Evolutionary conservation across 1,139 yeast species (phyloP).

Genomic region (Geotrichum australiense): DNA sequence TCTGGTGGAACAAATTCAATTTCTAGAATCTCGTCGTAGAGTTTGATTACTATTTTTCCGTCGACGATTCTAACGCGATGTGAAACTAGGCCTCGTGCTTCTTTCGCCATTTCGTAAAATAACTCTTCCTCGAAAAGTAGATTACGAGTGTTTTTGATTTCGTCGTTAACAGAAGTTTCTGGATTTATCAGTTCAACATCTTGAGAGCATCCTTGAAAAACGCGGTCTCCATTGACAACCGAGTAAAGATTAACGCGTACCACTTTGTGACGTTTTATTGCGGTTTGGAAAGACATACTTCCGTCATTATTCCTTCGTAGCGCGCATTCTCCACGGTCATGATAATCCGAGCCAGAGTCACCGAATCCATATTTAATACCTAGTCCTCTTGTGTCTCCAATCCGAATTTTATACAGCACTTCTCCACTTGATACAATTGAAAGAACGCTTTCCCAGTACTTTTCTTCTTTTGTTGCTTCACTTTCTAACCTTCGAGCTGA

Average conservation of each 20-base stretch:
- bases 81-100: constrained; percentile 65
- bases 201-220: constrained; percentile 23
- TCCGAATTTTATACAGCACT: constrained; percentile 62
- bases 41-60: constrained; percentile 56
- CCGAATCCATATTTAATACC: constrained; percentile 88
- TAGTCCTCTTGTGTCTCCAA: constrained; percentile 45
- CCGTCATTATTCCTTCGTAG: constrained; percentile 40
- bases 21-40: constrained; percentile 62
- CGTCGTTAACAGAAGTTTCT: constrained; percentile 24
- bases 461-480: constrained; percentile 56
- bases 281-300: constrained; percentile 30
- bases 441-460: constrained; percentile 64
- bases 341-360: constrained; percentile 76
- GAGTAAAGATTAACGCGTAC: constrained; percentile 37
- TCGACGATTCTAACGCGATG: constrained; percentile 64
- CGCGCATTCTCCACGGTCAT: constrained; percentile 69
- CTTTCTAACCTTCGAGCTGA: constrained; percentile 48
- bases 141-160: constrained; percentile 43
- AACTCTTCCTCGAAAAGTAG: constrained; percentile 82
- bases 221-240: constrained; percentile 25
- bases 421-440: constrained; percentile 56
- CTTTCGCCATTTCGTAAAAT: constrained; percentile 43
- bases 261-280: constrained; percentile 29
- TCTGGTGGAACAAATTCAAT: constrained; percentile 48
- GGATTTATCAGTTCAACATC: constrained; percentile 17